These are phyloP conservation scores for Hyaloscypha finlandica DNA, from an alignment of 495 filamentous ascomycete genomes.

Conservation along the genomic window DNA sequence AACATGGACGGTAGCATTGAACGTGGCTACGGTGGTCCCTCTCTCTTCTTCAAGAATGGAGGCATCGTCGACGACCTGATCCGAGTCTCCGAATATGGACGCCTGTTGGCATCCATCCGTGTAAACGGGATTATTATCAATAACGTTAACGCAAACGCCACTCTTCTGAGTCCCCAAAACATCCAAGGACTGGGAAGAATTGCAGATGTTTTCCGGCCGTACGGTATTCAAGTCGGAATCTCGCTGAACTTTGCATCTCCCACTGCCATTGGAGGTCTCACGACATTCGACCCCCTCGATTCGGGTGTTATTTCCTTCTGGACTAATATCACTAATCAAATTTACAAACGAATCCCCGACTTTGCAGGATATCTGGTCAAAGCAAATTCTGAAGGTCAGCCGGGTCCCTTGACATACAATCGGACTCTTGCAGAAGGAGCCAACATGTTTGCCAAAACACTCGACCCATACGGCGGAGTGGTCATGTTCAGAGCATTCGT, in stretches of 20 bases:
- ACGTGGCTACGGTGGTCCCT: conserved; percentile 67
- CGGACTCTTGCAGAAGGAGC: conserved; percentile 69
- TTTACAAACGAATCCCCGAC: conserved; percentile 65
- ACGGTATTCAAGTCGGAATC: conserved; percentile 65
- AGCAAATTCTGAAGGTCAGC: conserved; percentile 73
- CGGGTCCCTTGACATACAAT: conserved; percentile 68
- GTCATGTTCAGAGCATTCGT: conserved; percentile 76
- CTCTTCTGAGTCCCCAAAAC: conserved; percentile 54
- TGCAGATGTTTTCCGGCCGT: conserved; percentile 66
- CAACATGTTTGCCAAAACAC: conserved; percentile 65
- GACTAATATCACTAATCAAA: conserved; percentile 54
- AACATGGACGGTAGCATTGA: conserved; percentile 72
- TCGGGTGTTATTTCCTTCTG: conserved; percentile 61
- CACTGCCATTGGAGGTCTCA: conserved; percentile 53
- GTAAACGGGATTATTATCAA: conserved; percentile 70
- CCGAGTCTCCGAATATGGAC: conserved; percentile 62
- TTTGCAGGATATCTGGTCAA: conserved; percentile 72
- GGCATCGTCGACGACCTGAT: conserved; percentile 56
- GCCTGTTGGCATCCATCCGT: conserved; percentile 65
- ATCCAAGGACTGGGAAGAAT: conserved; percentile 62
- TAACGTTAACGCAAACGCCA: conserved; percentile 71
- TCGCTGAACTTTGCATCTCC: conserved; percentile 71
- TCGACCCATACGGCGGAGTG: conserved; percentile 63
- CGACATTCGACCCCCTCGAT: conserved; percentile 67
- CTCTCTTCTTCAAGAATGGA: conserved; percentile 67